A percentile compares a stretch with the other conserved stretches of the same genome.
phyloP scores from a whole-genome alignment of 345 rosid genomes.

The Hibiscus mutabilis region DNA sequence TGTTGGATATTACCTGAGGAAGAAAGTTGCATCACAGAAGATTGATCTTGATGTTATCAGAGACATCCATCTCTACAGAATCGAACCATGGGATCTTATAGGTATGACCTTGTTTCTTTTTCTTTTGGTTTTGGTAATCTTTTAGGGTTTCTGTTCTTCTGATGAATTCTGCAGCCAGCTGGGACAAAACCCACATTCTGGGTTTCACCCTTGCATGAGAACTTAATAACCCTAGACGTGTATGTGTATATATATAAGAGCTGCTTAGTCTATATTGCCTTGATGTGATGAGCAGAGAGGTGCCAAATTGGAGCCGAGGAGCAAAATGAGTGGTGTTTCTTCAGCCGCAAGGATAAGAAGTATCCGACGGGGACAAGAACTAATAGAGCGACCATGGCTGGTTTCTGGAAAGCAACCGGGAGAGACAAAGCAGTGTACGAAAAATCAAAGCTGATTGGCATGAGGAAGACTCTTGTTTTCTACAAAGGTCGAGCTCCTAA shows the following conservation, averaged over 20 bases:
- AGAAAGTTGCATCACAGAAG: not conserved
- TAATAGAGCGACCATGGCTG: slow-evolving; percentile 90
- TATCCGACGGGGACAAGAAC: slow-evolving; percentile 97
- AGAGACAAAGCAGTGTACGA: slow-evolving; percentile 88
- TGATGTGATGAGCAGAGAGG: not conserved
- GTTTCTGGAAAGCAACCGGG: slow-evolving; percentile 95
- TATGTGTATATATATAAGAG: not conserved
- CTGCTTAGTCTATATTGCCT: no score
- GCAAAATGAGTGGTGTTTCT: slow-evolving; percentile 32
- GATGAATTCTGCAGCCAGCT: no score
- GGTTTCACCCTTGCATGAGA: no score
- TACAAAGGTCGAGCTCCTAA: slow-evolving; percentile 97
- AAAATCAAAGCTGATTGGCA: slow-evolving; percentile 75
- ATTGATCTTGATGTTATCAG: not conserved
- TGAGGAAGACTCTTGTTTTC: slow-evolving; percentile 97
- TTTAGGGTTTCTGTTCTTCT: no score
- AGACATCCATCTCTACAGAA: not conserved
- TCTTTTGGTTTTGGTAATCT: no score
- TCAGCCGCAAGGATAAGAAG: slow-evolving; percentile 97
- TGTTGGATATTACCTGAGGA: not conserved
- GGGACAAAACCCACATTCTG: no score
- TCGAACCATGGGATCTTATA: not conserved
- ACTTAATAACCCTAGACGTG: not conserved
- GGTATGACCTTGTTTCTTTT: not conserved
- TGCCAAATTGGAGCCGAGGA: not conserved